Evolutionary conservation across 352 stramenopile species (phyloP), one percentile per base, ranked within the genome.

Genomic region (Phytophthora cryptogea): DNA sequence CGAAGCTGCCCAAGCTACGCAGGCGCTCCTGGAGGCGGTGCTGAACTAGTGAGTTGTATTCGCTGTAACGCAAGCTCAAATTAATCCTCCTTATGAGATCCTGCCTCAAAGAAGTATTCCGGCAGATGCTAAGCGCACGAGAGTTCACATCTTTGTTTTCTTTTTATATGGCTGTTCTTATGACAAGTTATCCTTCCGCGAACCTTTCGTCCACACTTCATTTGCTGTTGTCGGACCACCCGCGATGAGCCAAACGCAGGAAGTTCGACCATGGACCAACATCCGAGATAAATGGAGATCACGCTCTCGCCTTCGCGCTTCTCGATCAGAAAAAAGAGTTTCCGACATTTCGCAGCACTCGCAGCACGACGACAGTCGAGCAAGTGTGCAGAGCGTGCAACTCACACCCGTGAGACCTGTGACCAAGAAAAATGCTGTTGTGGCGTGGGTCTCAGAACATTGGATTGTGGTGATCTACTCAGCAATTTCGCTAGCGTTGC

Each of bases 1-100:
- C 30, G 85, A 94, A 68, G 81, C 76, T 27, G 85, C 85, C 6
- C 60, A 79, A 31, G 53, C 71, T n/a, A 90, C 82, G 23, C 74
- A 86, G 28, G 43, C 56, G 63, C 52, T 74, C 33, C 59, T 93
- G 54, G 72, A 91, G 53, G 65, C 69, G 13, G 71, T 61, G 36
- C 54, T 82, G 56, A 84, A 74, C 57, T 80, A 75, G 63, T 64
- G 43, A 64, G 59, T 62, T 56, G 37, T 26, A 66, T 42, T 63
- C 43, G 37, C 54, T 41, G 36, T 50, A 43, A 63, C 13, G 42
- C 42, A 60, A 63, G 53, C 52, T 56, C 44, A 45, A 67, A 63
- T 63, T 63, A 54, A 68, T 47, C 32, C 52, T 49, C 52, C 13
- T 30, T 58, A 64, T 58, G 47, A 63, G 52, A 63, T 51, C 44